phyloP scores from a whole-genome alignment of 257 asterid genomes.

The Agastache rugosa region DNA sequence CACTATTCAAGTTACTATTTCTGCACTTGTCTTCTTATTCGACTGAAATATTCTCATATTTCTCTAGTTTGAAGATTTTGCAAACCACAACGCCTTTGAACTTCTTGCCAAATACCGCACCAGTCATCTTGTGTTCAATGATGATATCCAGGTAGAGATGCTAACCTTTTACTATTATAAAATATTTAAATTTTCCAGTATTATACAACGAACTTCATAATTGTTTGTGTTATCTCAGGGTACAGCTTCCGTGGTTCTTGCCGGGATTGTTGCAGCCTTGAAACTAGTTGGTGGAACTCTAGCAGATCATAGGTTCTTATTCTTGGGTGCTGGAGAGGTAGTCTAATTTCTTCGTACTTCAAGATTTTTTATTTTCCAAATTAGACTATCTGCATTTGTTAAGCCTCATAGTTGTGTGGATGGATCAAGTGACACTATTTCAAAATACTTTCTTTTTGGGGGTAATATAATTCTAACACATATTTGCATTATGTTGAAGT shows the following conservation, averaged over 20 bases:
- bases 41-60: conserved; percentile 19
- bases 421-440: background rate
- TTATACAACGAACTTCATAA: background rate
- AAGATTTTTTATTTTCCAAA: background rate
- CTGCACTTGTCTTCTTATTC: conserved; percentile 12
- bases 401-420: background rate
- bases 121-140: conserved; percentile 90
- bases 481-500: too few relatives aligned
- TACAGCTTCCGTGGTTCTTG: conserved; percentile 90
- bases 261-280: conserved; percentile 80
- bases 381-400: conserved; percentile 13
- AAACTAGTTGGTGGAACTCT: conserved; percentile 76
- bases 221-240: conserved; percentile 60
- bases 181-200: background rate
- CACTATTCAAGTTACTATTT: background rate
- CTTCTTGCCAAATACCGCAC: conserved; percentile 77
- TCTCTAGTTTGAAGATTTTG: conserved; percentile 90
- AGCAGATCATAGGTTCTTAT: conserved; percentile 86
- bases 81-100: conserved; percentile 90
- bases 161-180: background rate
- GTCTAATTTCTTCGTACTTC: conserved; percentile 21
- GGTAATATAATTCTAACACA: background rate
- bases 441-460: background rate
- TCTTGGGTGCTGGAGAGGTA: conserved; percentile 99
- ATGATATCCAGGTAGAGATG: conserved; percentile 78